These are phyloP conservation scores for Lentinula raphanica DNA, from an alignment of 768 basidiomycete species.

Conservation along the genomic window DNA sequence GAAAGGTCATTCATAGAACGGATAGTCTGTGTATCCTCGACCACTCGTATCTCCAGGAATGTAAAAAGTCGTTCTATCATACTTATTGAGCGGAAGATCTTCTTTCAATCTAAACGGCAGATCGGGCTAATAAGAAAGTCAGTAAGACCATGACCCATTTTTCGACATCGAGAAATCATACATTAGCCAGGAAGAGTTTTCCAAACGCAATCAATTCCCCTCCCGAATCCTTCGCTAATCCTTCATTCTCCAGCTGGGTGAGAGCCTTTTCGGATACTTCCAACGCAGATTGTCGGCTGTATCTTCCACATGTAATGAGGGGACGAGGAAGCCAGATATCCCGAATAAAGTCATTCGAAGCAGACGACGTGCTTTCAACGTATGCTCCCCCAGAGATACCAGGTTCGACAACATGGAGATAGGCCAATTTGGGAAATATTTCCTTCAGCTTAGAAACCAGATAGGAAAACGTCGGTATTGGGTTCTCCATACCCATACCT, in stretches of 20 bases:
- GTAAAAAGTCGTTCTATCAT: conserved; percentile 17
- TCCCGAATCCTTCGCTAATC: background rate
- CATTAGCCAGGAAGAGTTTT: conserved; percentile 29
- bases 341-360: conserved; percentile 39
- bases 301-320: conserved; percentile 40
- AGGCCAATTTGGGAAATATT: conserved; percentile 31
- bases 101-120: conserved; percentile 19
- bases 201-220: conserved; percentile 22
- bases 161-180: conserved; percentile 13
- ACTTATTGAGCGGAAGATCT: conserved; percentile 17
- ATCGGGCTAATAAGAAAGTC: conserved; percentile 21
- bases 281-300: conserved; percentile 35
- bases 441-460: conserved; percentile 21
- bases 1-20: conserved; percentile 11
- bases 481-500: conserved; percentile 51
- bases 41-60: conserved; percentile 10
- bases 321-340: conserved; percentile 38
- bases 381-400: background rate
- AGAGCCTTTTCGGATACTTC: background rate
- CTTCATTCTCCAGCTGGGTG: background rate
- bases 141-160: background rate
- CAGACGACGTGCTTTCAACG: background rate
- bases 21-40: conserved; percentile 30
- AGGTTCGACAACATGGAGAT: conserved; percentile 36
- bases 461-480: conserved; percentile 32